Evolutionary conservation across 2,329 filamentous ascomycete genomes (phyloP), one percentile per base, ranked within the genome.

Genomic region (Ophiosphaerella narmari): DNA sequence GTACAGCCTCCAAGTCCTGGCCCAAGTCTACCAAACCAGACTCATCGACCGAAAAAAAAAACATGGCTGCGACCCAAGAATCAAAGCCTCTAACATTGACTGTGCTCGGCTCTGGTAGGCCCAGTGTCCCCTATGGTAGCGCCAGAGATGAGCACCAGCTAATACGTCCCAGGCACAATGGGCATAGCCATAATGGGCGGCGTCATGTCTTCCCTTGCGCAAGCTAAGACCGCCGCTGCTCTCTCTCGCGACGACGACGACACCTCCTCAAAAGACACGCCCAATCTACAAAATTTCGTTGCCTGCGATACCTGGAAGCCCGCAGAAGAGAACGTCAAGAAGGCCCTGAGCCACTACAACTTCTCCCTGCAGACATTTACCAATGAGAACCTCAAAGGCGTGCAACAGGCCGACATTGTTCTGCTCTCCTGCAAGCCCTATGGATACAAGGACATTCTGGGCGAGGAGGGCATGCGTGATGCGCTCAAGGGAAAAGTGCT

Each of bases 131-230:
- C 24, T n/a, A 33, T 39, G 12, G 12, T 14, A n/a, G 26, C 6
- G 7, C 11, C 23, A 9, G 12, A 21, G 16, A 23, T 23, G 37
- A 35, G 18, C 35, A 18, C 39, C 39, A 50, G 47, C 41, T 31
- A 23, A 40, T n/a, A 13, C 29, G 3, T 37, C 33, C 51, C 62
- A 91, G 88, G 90, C 59, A 92, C 86, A 45, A 89, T 96, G 85
- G 91, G 91, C 51, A 89, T 90, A 53, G 90, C 90, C 50, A 92
- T 96, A 61, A 83, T 95, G 49, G 86, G 83, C 46, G 91, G 90
- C 57, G 87, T 96, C 67, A 82, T 95, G 61, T 79, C 84, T 52
- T 89, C 88, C 9, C 81, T 94, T 38, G 77, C 78, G 78, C 75
- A 74, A 57, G 57, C 66, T 55, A 61, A 65, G 54, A 64, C 63